These are phyloP conservation scores for Xylariomycetidae sp. DNA, from an alignment of 2,329 filamentous ascomycete species.

Conservation along the genomic window DNA sequence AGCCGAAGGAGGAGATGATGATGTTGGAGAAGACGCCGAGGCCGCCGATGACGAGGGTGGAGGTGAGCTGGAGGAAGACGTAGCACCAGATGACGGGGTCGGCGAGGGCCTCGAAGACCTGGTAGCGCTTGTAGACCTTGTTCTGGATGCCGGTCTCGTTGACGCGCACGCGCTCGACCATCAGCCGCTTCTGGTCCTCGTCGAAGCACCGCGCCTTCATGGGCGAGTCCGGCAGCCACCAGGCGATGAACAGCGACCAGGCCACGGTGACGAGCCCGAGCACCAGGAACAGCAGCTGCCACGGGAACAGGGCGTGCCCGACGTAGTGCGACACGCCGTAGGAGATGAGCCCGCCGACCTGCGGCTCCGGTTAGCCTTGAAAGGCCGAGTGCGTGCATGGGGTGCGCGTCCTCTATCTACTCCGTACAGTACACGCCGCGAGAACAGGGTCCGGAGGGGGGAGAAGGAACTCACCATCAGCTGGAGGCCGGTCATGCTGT, in stretches of 20 bases:
- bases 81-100: constrained; percentile 28
- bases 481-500: constrained; percentile 31
- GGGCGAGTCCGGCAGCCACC: constrained; percentile 42
- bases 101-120: constrained; percentile 27
- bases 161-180: constrained; percentile 29
- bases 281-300: constrained; percentile 35
- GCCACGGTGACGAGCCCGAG: constrained; percentile 29
- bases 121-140: constrained; percentile 26
- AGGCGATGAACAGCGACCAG: constrained; percentile 27
- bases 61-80: constrained; percentile 18
- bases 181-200: constrained; percentile 30
- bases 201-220: constrained; percentile 42
- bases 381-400: too few species aligned
- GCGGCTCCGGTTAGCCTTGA: too few species aligned
- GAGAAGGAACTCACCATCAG: too few species aligned
- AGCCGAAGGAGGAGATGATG: constrained; percentile 32
- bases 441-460: too few species aligned
- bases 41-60: constrained; percentile 21
- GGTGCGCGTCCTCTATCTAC: too few species aligned
- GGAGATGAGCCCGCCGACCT: constrained; percentile 33
- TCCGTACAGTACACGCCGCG: neutral
- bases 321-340: constrained; percentile 30
- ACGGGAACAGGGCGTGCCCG: constrained; percentile 24
- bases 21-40: constrained; percentile 35
- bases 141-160: constrained; percentile 30